Evolutionary conservation across 371 early-diverging fungal genomes (phyloP), one percentile per base, ranked within the genome.

Genomic region (Conidiobolus incongruus): DNA sequence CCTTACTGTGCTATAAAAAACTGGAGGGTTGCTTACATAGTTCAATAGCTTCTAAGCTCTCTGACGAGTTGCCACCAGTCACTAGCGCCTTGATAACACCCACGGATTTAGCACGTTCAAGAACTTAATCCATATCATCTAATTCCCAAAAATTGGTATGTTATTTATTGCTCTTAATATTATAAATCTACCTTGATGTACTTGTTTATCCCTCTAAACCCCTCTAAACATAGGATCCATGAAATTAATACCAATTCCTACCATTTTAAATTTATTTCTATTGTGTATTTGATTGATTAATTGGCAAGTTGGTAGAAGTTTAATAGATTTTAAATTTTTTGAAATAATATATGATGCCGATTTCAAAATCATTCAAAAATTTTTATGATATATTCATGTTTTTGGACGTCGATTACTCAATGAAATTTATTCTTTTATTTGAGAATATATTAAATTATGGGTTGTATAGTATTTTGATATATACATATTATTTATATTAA

Each of bases 151-250:
- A 5, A 15, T 19, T 13, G 16, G 21, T 16, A 38, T 16, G 19
- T 20, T 24, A 29, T 12, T 16, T 21, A 20, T n/a, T 13, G 15
- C 45, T 21, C 33, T 12, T 35, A 16, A 6, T 12, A 7, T 17
- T 13, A 15, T 1, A 17, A 26, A 26, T 46, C 31, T 60, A 72
- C 77, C 72, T 43, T 57, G 50, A 51, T 88, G 89, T 15, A 53
- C 64, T 47, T 63, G 71, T 45, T 76, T 84, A 21, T 75, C 85
- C 33, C 75, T 69, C 54, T 89, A 89, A 12, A 65, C 38, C 11
- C 90, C 90, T 15, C 68, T 63, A 52, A 83, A 89, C 72, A 85
- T 75, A 24, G 73, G 65, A 51, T 87, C 85, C 0, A 81, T 78
- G 50, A 88, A 63, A 46, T 88, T 88, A 28, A 73, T 72, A 20